These are phyloP conservation scores for Dactylorhiza incarnata DNA, from an alignment of 106 monocot species.

Conservation along the genomic window DNA sequence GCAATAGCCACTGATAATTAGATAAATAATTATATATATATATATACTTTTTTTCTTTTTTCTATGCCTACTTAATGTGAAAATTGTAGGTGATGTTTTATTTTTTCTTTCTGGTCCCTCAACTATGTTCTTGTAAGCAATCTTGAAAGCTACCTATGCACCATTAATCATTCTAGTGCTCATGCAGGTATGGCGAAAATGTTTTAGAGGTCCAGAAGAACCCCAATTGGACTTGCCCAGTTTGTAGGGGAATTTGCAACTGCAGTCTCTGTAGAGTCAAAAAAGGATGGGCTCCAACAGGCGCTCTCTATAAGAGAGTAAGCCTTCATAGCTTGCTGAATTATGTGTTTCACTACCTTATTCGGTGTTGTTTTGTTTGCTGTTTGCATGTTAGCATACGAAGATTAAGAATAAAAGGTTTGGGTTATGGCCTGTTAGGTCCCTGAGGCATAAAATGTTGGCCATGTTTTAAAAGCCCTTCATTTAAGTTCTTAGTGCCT, in stretches of 20 bases:
- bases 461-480: too few relatives aligned
- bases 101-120: background rate
- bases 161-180: background rate
- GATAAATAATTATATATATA: background rate
- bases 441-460: too few relatives aligned
- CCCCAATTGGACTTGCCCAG: conserved; percentile 72
- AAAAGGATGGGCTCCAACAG: conserved; percentile 83
- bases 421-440: too few relatives aligned
- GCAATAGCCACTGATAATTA: background rate
- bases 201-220: conserved; percentile 71
- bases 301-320: conserved; percentile 55
- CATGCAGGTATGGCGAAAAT: conserved; percentile 80
- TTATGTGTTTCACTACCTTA: background rate
- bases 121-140: background rate
- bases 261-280: conserved; percentile 71
- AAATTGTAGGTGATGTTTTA: background rate
- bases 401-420: too few relatives aligned
- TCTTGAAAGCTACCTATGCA: background rate
- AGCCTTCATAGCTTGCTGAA: background rate
- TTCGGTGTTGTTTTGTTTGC: too few relatives aligned
- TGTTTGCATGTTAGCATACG: too few relatives aligned
- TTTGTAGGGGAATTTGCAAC: conserved; percentile 84
- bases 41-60: background rate
- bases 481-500: too few relatives aligned
- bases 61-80: too few relatives aligned